A percentile compares a stretch with the other conserved stretches of the same genome.
These are phyloP conservation scores for Ascochyta fabae DNA, from an alignment of 2,329 filamentous ascomycete genomes.

Conservation along the genomic window DNA sequence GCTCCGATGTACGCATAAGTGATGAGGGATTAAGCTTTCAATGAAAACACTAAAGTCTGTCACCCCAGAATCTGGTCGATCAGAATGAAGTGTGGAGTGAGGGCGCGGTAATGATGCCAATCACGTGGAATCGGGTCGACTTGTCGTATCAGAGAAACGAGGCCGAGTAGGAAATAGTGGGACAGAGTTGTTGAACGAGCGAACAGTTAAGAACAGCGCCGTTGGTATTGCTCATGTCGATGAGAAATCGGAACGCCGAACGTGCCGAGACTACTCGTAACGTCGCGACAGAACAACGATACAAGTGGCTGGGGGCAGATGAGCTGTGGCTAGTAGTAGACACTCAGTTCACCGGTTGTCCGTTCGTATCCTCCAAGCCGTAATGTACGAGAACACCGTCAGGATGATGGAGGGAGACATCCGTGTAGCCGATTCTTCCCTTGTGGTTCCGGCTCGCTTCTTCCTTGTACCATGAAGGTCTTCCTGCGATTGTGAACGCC, in stretches of 20 bases:
- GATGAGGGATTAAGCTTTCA: slow-evolving; percentile 10
- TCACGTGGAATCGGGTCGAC: background rate
- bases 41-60: slow-evolving; percentile 4
- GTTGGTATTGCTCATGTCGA: background rate
- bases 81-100: slow-evolving; percentile 3
- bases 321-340: background rate
- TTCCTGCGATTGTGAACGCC: too few species aligned
- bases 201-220: background rate
- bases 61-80: slow-evolving; percentile 11
- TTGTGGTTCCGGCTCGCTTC: too few species aligned
- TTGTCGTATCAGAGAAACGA: slow-evolving; percentile 4
- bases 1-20: slow-evolving; percentile 6
- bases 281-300: background rate
- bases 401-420: background rate
- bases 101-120: slow-evolving; percentile 6
- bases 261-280: slow-evolving; percentile 4
- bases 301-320: background rate
- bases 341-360: background rate
- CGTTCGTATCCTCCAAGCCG: background rate
- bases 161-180: background rate
- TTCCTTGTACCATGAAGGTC: too few species aligned
- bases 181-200: background rate
- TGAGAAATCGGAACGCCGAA: background rate
- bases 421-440: background rate
- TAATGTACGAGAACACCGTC: background rate